Evolutionary conservation across 2,329 filamentous ascomycete genomes (phyloP).

Genomic region (Fusarium subtropicale): DNA sequence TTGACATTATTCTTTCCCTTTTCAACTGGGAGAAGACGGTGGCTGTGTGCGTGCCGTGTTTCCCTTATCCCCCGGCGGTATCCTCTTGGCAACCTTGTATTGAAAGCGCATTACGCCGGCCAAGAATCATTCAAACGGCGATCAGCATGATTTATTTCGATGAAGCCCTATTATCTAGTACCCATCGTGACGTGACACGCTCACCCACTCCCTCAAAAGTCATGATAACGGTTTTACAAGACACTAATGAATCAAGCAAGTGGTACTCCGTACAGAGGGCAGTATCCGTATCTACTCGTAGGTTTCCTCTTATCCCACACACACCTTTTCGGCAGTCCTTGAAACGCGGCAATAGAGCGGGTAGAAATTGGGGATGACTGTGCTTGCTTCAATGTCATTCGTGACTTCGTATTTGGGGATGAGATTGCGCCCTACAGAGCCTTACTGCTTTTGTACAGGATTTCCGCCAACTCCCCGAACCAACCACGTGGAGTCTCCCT

Average conservation of each 20-base stretch:
- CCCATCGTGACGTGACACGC: not conserved
- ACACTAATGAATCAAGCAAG: not conserved
- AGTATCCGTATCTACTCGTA: not conserved
- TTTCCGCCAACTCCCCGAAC: slow-evolving; percentile 27
- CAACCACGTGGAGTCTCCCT: slow-evolving; percentile 24
- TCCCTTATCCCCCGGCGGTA: slow-evolving; percentile 37
- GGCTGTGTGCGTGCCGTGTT: slow-evolving; percentile 41
- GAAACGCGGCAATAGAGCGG: slow-evolving; percentile 21
- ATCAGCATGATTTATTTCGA: slow-evolving; percentile 16
- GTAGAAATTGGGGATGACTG: not conserved
- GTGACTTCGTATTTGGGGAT: slow-evolving; percentile 8
- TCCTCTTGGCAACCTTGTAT: slow-evolving; percentile 36
- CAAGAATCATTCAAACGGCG: slow-evolving; percentile 26
- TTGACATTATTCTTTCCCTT: slow-evolving; percentile 17
- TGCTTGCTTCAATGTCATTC: slow-evolving; percentile 19
- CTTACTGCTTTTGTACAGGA: slow-evolving; percentile 17
- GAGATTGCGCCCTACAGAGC: slow-evolving; percentile 13
- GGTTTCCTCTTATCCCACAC: not conserved
- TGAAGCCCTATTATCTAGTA: not conserved
- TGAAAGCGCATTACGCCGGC: slow-evolving; percentile 25
- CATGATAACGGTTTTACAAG: not conserved
- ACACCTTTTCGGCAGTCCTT: slow-evolving; percentile 5
- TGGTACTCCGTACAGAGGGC: too few relatives aligned
- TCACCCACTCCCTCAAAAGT: not conserved
- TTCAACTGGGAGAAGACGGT: slow-evolving; percentile 26